Base-by-base conservation (phyloP, 352 stramenopile species). In the Pythium periplocum region DNA sequence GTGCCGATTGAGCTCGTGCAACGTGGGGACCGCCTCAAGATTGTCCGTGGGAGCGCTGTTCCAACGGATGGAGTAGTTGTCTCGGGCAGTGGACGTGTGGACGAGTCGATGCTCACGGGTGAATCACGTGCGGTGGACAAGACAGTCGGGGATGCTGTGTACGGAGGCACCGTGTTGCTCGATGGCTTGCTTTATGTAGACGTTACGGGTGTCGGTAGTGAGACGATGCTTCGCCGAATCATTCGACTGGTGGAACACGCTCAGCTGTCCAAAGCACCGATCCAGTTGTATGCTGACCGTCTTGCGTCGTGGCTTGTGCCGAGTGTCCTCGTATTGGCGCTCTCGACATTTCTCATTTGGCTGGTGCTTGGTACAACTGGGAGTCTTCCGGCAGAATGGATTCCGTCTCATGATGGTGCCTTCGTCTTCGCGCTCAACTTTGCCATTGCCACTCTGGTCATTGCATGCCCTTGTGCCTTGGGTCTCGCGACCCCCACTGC, bases 361-460 rank as follows among this genome's bases (percentile, higher is more conserved):
- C 38, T 42, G 7, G 38, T 42, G 38, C 38, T 42, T 8, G 38
- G 38, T 12, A 12, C 12, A 8, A 42, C 38, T 12, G 45, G 51
- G 40, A 32, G 11, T 30, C 45, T 66, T n/a, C 61, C 64, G 7
- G 4, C 42, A 31, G 7, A 42, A 8, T 42, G 38, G 38, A 12
- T 8, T 8, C 38, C 7, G 7, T 8, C 7, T 12, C 38, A 42
- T 42, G 38, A 42, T 12, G 38, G 38, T 12, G 50, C 33, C 7
- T 12, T 42, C 7, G 38, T 42, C 7, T 42, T 42, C 7, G 38
- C 38, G 38, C 12, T 42, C 7, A 42, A 8, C 38, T 42, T 42
- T 42, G 86, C 86, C n/a, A 72, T 96, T 34, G 95, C 96, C 81
- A 57, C 54, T 4, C 39, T 71, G 10, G 64, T 71, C 12, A 66